Percentiles rank a stretch among this genome's conserved stretches.
These are phyloP conservation scores for Salmacisia buchloeana DNA, from an alignment of 1,284 basidiomycete genomes.

Conservation along the genomic window DNA sequence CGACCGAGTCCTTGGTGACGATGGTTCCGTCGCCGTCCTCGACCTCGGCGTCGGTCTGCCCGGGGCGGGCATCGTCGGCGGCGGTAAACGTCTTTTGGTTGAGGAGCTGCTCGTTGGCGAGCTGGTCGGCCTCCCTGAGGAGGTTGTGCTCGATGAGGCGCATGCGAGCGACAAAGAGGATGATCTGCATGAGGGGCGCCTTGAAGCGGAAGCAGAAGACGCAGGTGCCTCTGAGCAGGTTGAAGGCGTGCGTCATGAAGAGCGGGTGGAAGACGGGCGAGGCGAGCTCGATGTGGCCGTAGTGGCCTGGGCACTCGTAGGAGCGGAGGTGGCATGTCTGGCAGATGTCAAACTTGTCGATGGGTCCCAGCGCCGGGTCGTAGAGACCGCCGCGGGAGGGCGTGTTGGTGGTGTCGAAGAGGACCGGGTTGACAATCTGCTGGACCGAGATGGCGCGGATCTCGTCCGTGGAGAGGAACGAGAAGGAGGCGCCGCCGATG, in stretches of 20 bases:
- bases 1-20: conserved; percentile 49
- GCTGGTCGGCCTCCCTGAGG: conserved; percentile 69
- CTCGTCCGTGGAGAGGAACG: conserved; percentile 86
- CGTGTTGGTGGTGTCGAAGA: conserved; percentile 87
- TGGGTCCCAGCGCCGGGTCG: conserved; percentile 89
- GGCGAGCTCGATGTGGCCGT: conserved; percentile 97
- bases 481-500: conserved; percentile 83
- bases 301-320: conserved; percentile 94
- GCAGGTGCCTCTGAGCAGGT: conserved; percentile 82
- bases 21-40: conserved; percentile 42
- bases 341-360: conserved; percentile 72
- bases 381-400: conserved; percentile 91
- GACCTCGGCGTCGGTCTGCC: conserved; percentile 23
- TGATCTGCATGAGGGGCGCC: conserved; percentile 67
- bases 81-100: conserved; percentile 12
- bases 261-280: conserved; percentile 93
- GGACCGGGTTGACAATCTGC: conserved; percentile 85
- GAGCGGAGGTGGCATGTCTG: conserved; percentile 85
- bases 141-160: conserved; percentile 85
- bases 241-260: conserved; percentile 89
- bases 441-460: conserved; percentile 90
- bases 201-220: conserved; percentile 95
- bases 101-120: conserved; percentile 58
- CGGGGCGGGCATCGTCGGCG: conserved; percentile 15
- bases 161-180: conserved; percentile 66